Evolutionary conservation across 768 basidiomycete genomes (phyloP), one percentile per base, ranked within the genome.

Genomic region (Trametes sanguinea): DNA sequence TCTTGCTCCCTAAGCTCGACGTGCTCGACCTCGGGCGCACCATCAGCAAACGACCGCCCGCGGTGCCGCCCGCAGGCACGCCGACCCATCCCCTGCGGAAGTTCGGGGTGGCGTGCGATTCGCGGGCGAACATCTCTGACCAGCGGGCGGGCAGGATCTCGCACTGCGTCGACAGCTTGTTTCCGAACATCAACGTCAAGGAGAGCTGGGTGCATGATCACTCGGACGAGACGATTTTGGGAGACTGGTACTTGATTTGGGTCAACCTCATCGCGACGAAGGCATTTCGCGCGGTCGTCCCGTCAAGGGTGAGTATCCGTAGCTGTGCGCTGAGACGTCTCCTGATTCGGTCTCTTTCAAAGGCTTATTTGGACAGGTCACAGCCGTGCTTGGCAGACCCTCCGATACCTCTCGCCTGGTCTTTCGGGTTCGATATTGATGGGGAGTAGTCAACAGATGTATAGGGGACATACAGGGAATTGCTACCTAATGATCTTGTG

Each of bases 171-270:
- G 60, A 61, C 42, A 32, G 40, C 7, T 37, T 61, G 48, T 61
- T 61, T 13, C 54, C 60, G 32, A 39, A 61, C 17, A 47, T 61
- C 30, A 46, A 54, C 46, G 22, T 51, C 2, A 40, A 51, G 13
- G 14, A 22, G 11, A 50, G 54, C 48, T 51, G 37, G 47, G 11
- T 13, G 54, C 40, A 32, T 14, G 48, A 43, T 7, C 35, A 27
- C 13, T 50, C 46, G 6, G 14, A 35, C 10, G 60, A 55, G 37
- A n/a, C 48, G 22, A 17, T 50, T 1, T 9, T 56, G 47, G 47
- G 33, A 30, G 60, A 61, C 46, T 61, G 60, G 60, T 55, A 61
- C 48, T 4, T 51, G 40, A 45, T 61, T 1, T 54, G 60, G 60
- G 46, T 54, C 29, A 54, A 54, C 47, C 48, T 61, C 13, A 8